phyloP scores from a whole-genome alignment of 1,284 basidiomycete genomes.

The Stygiomarasmius scandens region DNA sequence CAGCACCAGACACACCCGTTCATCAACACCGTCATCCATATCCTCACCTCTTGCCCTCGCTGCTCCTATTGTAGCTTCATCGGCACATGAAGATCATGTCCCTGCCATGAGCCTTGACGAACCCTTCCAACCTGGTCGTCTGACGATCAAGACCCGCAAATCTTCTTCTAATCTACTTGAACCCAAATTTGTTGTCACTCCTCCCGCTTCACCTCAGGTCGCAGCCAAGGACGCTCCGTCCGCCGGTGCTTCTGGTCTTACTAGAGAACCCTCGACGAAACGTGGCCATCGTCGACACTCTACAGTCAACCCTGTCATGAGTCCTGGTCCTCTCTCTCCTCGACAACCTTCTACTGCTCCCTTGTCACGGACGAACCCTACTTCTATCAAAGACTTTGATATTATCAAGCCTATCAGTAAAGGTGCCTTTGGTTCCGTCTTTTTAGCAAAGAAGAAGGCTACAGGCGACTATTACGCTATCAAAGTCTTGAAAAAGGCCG shows the following conservation, averaged over 20 bases:
- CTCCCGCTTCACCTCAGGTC: slow-evolving; percentile 74
- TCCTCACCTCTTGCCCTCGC: slow-evolving; percentile 82
- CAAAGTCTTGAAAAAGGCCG: slow-evolving; percentile 98
- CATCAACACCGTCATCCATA: slow-evolving; percentile 82
- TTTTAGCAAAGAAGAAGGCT: slow-evolving; percentile 95
- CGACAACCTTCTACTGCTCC: slow-evolving; percentile 81
- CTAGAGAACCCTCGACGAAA: slow-evolving; percentile 48
- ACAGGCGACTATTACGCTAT: slow-evolving; percentile 99
- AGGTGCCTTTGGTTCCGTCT: slow-evolving; percentile 98
- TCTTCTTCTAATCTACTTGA: slow-evolving; percentile 70
- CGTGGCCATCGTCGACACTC: slow-evolving; percentile 73
- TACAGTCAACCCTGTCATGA: slow-evolving; percentile 66
- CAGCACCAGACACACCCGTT: slow-evolving; percentile 62
- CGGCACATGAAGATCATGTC: slow-evolving; percentile 54
- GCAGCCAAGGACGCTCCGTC: slow-evolving; percentile 54
- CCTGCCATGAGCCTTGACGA: slow-evolving; percentile 69
- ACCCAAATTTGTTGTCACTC: slow-evolving; percentile 67
- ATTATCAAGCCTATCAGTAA: slow-evolving; percentile 99
- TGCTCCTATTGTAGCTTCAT: slow-evolving; percentile 76
- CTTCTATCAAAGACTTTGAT: slow-evolving; percentile 98
- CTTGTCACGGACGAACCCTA: slow-evolving; percentile 77
- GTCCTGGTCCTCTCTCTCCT: slow-evolving; percentile 82
- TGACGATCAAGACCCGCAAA: slow-evolving; percentile 56
- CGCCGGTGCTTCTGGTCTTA: slow-evolving; percentile 30
- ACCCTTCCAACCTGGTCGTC: slow-evolving; percentile 24